These are phyloP conservation scores for Boechera divaricarpa DNA, from an alignment of 345 rosid species.

Conservation along the genomic window DNA sequence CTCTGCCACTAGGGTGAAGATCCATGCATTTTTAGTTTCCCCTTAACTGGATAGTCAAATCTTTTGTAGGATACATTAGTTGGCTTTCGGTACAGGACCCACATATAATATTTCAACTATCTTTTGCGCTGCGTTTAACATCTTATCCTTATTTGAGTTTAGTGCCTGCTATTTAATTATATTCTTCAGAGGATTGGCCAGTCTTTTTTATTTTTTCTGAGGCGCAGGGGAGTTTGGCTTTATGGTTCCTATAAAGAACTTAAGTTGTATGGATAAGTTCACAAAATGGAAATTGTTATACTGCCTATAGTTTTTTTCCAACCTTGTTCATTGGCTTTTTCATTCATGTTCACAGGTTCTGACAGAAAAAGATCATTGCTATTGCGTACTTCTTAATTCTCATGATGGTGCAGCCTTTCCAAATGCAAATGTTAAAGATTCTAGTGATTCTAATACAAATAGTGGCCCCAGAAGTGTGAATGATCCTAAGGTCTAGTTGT, in stretches of 20 bases:
- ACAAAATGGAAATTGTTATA: neutral
- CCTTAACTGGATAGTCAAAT: neutral
- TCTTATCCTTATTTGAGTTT: neutral
- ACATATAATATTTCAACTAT: neutral
- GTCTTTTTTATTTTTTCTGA: conserved; percentile 13
- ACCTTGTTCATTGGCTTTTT: conserved; percentile 28
- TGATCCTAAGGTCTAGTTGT: conserved; percentile 69
- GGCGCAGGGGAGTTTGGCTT: conserved; percentile 12
- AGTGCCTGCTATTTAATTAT: neutral
- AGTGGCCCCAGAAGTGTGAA: conserved; percentile 49
- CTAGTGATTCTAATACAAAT: conserved; percentile 50
- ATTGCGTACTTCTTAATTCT: conserved; percentile 91
- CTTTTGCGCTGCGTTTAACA: neutral
- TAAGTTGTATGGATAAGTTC: neutral
- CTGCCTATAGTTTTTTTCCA: neutral
- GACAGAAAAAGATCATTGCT: conserved; percentile 87
- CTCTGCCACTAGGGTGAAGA: conserved; percentile 4
- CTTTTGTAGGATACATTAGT: neutral
- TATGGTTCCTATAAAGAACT: conserved; percentile 15
- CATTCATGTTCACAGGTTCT: conserved; percentile 63
- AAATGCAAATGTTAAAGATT: conserved; percentile 54
- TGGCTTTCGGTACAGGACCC: conserved; percentile 2
- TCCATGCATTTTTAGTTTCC: conserved; percentile 18
- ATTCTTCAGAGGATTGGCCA: conserved; percentile 14
- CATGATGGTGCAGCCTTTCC: conserved; percentile 98